Base-by-base conservation (phyloP, 2,329 filamentous ascomycete genomes). In the Thermoascus crustaceus region DNA sequence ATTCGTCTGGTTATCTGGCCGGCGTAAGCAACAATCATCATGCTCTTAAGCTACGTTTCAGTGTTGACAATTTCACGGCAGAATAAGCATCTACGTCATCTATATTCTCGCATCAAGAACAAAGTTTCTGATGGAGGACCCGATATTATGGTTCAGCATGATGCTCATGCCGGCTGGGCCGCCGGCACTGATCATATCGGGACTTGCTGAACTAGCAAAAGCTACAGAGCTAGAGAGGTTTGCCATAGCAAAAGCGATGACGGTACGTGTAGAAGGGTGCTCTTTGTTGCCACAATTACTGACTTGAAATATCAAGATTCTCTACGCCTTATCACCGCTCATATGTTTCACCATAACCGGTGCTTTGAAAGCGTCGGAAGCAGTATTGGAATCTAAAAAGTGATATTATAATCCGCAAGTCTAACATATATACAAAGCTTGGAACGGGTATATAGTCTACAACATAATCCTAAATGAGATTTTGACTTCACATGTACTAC, bases 131-230 rank as follows among this genome's bases (percentile, higher is more conserved):
- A 63, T 65, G 3, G 46, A 62, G 3, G 79, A 83, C 48, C 77
- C 77, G 0, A 73, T 82, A 44, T 55, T 83, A 20, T 82, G 76
- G 76, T 82, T 82, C 47, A 65, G 60, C 3, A 68, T 77, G 68
- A 77, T 77, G 73, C 48, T 76, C 18, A 75, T 75, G 68, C 71
- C 73, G 0, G 64, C 66, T 1, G 72, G 73, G 0, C 73, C 72
- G 13, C 69, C 71, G 2, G 71, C 72, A 0, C 63, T 75, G 66
- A 70, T 72, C 19, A 57, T 72, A 30, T 67, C 67, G 4, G 68
- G 68, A 1, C 50, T 76, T 16, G 68, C 71, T 3, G 71, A 75
- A 37, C 58, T 74, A 35, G 54, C 60, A 5, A 53, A 58, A 30
- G 53, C 59, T 4, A 53, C 63, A 16, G 62, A 69, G 30, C 44